Base-by-base conservation (phyloP, 129 eudicot species). In the Rutidosis leptorrhynchoides region DNA sequence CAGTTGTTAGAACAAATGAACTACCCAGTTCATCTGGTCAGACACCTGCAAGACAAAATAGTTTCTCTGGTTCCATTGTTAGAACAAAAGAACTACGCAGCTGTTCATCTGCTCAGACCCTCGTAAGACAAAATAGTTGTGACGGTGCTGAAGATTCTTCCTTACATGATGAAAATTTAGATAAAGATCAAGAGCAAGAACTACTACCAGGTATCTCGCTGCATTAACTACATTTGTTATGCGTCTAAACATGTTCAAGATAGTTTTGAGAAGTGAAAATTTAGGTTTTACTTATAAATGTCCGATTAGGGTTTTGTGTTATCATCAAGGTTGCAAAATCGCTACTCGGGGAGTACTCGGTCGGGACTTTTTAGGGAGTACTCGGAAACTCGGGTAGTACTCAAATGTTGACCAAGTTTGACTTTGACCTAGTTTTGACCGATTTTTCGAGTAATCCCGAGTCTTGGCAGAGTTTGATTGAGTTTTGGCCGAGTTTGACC, bases 111-210 rank as follows among this genome's bases (percentile, higher is more conserved):
- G 73, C 32, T 40, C 83, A 71, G 66, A 77, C 78, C 48, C 45
- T 7, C 10, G n/a, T 16, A 60, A 57, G 62, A 6, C 74, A 67
- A 70, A 70, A 65, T 33, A 59, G 59, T 52, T 27, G 73, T 74
- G 91, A 88, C 68, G 64, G 64, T 23, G 86, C 84, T 62, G 92
- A 82, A 40, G 77, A 58, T 62, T 61, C 82, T 65, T 74, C 67
- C 19, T 71, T 84, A 67, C 49, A 51, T 53, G 91, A 86, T 51
- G 72, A 60, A 75, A 84, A 55, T 70, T 15, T 72, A 23, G 96
- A 89, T 77, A 89, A 81, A 67, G 80, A 78, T 15, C 95, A 89
- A 88, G 80, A 78, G 11, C 95, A 89, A 88, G 95, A 89, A 70
- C 68, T 49, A 51, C 72, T 68, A 45, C 66, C 87, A 76, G 99